A percentile compares a stretch with the other conserved stretches of the same genome.
These are phyloP conservation scores for Chlorella ohadii DNA, from an alignment of 139 green algal genomes.

Conservation along the genomic window DNA sequence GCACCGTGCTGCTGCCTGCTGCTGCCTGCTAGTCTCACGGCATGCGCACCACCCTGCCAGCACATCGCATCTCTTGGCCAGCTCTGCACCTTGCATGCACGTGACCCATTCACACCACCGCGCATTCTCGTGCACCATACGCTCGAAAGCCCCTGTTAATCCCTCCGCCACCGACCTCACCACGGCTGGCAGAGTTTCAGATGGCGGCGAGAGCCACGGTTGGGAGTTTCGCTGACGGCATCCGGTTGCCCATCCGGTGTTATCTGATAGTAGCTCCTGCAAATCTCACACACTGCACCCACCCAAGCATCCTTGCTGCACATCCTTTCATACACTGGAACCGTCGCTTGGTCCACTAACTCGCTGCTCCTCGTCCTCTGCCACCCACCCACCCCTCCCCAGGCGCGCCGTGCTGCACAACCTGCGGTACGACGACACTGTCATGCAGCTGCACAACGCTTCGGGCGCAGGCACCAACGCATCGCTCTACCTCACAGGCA, in stretches of 20 bases:
- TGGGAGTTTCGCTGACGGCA: conserved; percentile 50
- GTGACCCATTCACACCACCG: not conserved
- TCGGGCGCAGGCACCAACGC: conserved; percentile 61
- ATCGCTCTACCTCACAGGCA: conserved; percentile 27
- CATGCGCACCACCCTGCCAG: not conserved
- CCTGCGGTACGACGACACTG: conserved; percentile 72
- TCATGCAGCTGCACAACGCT: conserved; percentile 75
- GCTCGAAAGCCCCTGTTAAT: conserved; percentile 45
- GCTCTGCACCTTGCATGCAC: not conserved
- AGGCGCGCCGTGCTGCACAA: conserved; percentile 87
- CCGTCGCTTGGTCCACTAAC: no score
- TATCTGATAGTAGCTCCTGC: conserved; percentile 56
- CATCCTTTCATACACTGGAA: no score
- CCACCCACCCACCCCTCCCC: not conserved
- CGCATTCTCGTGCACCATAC: not conserved
- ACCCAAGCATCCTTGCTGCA: no score
- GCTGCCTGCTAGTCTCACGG: no score
- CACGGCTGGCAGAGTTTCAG: conserved; percentile 46
- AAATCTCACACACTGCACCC: conserved; percentile 10
- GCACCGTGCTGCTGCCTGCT: no score
- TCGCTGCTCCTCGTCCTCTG: not conserved
- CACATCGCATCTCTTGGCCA: no score
- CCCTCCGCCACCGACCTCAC: conserved; percentile 20
- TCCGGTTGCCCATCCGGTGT: conserved; percentile 35
- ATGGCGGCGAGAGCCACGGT: conserved; percentile 35